A percentile compares a stretch with the other conserved stretches of the same genome.
phyloP scores from a whole-genome alignment of 2,329 filamentous ascomycete species.

The Ceratocystis albifundus region DNA sequence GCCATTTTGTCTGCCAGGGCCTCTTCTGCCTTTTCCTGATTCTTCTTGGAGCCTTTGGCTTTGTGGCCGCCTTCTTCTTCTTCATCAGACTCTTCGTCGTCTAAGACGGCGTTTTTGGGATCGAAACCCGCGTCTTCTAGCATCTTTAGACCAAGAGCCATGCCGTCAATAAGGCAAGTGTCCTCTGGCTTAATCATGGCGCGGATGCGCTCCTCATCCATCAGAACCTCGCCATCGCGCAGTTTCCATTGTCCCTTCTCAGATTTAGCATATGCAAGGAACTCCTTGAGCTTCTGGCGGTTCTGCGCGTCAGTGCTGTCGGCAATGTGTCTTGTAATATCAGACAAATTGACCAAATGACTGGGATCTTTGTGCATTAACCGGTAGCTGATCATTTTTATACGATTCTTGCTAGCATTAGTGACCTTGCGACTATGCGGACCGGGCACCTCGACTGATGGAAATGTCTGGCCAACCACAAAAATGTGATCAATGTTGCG shows the following conservation, averaged over 20 bases:
- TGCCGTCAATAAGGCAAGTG: slow-evolving; percentile 85
- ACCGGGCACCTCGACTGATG: slow-evolving; percentile 81
- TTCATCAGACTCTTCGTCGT: slow-evolving; percentile 48
- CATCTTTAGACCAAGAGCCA: slow-evolving; percentile 89
- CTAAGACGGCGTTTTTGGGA: slow-evolving; percentile 46
- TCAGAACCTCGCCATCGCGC: slow-evolving; percentile 57
- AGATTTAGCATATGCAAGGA: slow-evolving; percentile 81
- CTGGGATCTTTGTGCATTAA: slow-evolving; percentile 67
- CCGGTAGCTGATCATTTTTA: slow-evolving; percentile 91
- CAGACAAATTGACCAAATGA: slow-evolving; percentile 59
- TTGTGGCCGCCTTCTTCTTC: slow-evolving; percentile 33
- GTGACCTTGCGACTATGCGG: slow-evolving; percentile 92
- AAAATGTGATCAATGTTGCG: slow-evolving; percentile 85
- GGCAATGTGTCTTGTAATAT: slow-evolving; percentile 83
- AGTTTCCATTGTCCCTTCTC: slow-evolving; percentile 75
- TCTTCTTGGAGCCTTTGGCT: slow-evolving; percentile 35
- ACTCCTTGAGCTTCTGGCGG: slow-evolving; percentile 92
- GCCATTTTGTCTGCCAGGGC: slow-evolving; percentile 80
- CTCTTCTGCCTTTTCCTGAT: slow-evolving; percentile 45
- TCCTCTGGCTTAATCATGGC: slow-evolving; percentile 91
- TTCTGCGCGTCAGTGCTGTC: slow-evolving; percentile 93
- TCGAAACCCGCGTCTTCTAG: slow-evolving; percentile 85
- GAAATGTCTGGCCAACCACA: slow-evolving; percentile 85
- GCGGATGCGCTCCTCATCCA: slow-evolving; percentile 70
- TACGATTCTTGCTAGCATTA: slow-evolving; percentile 87